Conservation (phyloP, 2,329 filamentous ascomycete species). For the Calonectria hawksworthii region DNA sequence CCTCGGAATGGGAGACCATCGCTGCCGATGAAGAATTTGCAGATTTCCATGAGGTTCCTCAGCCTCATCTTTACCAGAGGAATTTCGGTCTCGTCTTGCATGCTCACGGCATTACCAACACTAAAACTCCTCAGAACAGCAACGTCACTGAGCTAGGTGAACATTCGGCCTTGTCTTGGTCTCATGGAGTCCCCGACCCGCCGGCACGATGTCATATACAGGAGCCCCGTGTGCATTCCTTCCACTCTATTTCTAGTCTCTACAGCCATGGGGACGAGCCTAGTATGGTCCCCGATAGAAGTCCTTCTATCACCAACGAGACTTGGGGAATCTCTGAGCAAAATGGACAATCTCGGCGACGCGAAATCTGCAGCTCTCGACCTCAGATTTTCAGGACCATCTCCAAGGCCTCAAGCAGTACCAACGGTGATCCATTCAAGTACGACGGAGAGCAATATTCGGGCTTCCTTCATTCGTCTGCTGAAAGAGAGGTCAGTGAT, state of each 20-base stretch:
- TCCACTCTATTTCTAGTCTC: constrained; percentile 46
- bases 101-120: constrained; percentile 17
- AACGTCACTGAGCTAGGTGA: constrained; percentile 22
- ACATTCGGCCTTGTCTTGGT: constrained; percentile 16
- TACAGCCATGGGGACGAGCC: constrained; percentile 41
- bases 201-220: constrained; percentile 25
- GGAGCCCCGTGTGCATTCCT: constrained; percentile 39
- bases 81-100: constrained; percentile 35
- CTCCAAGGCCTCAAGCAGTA: constrained; percentile 51
- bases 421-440: constrained; percentile 60
- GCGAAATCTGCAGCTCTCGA: neutral
- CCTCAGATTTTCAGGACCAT: constrained; percentile 34
- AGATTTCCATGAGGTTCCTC: constrained; percentile 18
- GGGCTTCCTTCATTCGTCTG: constrained; percentile 53
- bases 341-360: neutral
- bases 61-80: constrained; percentile 23
- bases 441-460: constrained; percentile 59
- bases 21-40: constrained; percentile 44
- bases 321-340: constrained; percentile 2
- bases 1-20: constrained; percentile 51
- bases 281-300: constrained; percentile 18
- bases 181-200: constrained; percentile 24
- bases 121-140: constrained; percentile 2
- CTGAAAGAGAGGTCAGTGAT: constrained; percentile 60
- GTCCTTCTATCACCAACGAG: constrained; percentile 7